A percentile compares a stretch with the other conserved stretches of the same genome.
Conservation (phyloP, 345 rosid species). For the Stellera chamaejasme region DNA sequence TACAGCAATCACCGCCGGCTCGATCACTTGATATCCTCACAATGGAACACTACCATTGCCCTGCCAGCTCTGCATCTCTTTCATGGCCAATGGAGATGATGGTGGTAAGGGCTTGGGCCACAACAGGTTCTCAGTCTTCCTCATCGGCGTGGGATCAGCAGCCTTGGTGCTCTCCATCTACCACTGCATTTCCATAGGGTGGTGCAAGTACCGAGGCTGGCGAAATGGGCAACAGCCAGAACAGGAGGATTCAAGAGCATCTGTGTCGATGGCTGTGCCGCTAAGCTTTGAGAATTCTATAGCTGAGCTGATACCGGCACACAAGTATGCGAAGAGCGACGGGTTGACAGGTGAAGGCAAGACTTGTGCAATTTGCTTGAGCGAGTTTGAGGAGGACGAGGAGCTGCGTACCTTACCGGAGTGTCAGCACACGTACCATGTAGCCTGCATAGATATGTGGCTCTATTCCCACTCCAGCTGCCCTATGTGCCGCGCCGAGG, state of each 20-base stretch:
- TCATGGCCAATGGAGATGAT: slow-evolving; percentile 10
- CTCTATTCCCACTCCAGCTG: slow-evolving; percentile 28
- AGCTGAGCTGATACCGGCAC: slow-evolving; percentile 30
- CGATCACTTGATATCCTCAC: not conserved
- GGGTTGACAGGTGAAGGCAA: slow-evolving; percentile 18
- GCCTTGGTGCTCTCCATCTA: slow-evolving; percentile 29
- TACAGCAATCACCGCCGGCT: slow-evolving; percentile 13
- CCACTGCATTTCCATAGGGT: slow-evolving; percentile 25
- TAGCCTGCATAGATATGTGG: slow-evolving; percentile 40
- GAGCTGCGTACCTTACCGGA: slow-evolving; percentile 33
- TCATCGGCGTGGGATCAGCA: slow-evolving; percentile 22
- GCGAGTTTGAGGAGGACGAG: slow-evolving; percentile 36
- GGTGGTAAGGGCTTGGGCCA: not conserved
- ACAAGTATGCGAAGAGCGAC: slow-evolving; percentile 23
- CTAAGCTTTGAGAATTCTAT: slow-evolving; percentile 20
- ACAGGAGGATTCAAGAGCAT: not conserved
- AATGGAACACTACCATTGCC: not conserved
- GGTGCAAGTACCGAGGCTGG: slow-evolving; percentile 13
- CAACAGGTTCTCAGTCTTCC: slow-evolving; percentile 8
- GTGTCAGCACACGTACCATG: slow-evolving; percentile 34
- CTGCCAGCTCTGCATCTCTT: not conserved
- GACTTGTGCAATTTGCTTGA: slow-evolving; percentile 27
- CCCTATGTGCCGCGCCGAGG: slow-evolving; percentile 36
- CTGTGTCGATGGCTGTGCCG: slow-evolving; percentile 2
- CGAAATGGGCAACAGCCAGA: not conserved